Evolutionary conservation across 768 basidiomycete species (phyloP).

Genomic region (Termitomyces eurrhizus): DNA sequence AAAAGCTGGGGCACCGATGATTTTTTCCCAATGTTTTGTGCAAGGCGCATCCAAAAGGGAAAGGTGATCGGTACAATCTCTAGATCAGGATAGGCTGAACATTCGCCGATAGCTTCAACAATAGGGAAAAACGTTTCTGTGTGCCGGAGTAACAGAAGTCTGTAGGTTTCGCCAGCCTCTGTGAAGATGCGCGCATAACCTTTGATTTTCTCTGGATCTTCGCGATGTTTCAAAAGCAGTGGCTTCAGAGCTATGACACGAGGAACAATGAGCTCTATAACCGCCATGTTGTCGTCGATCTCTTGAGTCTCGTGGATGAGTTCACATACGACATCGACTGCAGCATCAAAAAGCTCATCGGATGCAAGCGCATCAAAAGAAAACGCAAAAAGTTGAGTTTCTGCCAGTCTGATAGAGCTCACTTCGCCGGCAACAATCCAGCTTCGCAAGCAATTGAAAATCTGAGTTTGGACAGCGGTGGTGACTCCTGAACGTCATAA

Average conservation of each 20-base stretch:
- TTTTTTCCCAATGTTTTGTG: slow-evolving; percentile 82
- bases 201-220: slow-evolving; percentile 85
- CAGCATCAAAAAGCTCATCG: slow-evolving; percentile 88
- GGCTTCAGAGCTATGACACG: slow-evolving; percentile 73
- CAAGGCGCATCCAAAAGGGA: slow-evolving; percentile 96
- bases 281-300: slow-evolving; percentile 87
- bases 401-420: slow-evolving; percentile 53
- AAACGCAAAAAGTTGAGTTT: slow-evolving; percentile 76
- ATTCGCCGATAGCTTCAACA: slow-evolving; percentile 91
- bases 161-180: slow-evolving; percentile 98
- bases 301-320: slow-evolving; percentile 98
- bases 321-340: slow-evolving; percentile 90
- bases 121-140: slow-evolving; percentile 92
- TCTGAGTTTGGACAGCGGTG: slow-evolving; percentile 65
- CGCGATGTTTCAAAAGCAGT: slow-evolving; percentile 52
- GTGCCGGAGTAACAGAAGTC: slow-evolving; percentile 82
- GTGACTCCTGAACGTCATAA: slow-evolving; percentile 64
- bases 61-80: slow-evolving; percentile 98
- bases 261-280: slow-evolving; percentile 86
- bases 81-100: slow-evolving; percentile 88
- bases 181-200: slow-evolving; percentile 90
- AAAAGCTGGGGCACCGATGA: slow-evolving; percentile 72
- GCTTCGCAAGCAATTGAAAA: slow-evolving; percentile 80
- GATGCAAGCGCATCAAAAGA: slow-evolving; percentile 81
- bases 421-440: slow-evolving; percentile 93